phyloP scores from a whole-genome alignment of 2,329 filamentous ascomycete species.

The Diaporthe sp. region DNA sequence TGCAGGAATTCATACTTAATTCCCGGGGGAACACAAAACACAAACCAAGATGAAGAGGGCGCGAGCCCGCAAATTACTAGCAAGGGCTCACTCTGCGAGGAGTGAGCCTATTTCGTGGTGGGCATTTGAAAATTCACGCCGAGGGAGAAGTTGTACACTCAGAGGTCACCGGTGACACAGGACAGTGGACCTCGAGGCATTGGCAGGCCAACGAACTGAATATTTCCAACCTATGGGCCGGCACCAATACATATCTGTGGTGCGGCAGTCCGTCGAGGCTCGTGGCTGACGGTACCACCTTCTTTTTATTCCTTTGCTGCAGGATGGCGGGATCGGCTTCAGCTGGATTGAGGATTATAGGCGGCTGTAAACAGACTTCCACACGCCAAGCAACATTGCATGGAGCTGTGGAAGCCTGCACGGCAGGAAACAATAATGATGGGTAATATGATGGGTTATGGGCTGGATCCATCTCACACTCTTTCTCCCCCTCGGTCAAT shows the following conservation, averaged over 20 bases:
- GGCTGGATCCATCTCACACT: constrained; percentile 36
- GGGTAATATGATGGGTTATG: constrained; percentile 29
- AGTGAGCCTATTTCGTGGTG: neutral
- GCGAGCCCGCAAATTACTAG: constrained; percentile 30
- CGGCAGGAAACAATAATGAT: constrained; percentile 26
- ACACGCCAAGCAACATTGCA: neutral
- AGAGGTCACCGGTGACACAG: constrained; percentile 30
- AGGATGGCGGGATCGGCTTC: constrained; percentile 35
- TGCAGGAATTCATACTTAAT: constrained; percentile 1
- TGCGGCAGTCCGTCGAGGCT: neutral
- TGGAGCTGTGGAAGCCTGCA: neutral
- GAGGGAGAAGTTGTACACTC: constrained; percentile 3
- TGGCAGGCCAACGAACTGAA: constrained; percentile 17
- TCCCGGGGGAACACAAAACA: neutral
- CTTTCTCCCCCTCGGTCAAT: neutral
- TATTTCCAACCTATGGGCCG: constrained; percentile 16
- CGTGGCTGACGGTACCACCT: neutral
- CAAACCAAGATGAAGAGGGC: constrained; percentile 38
- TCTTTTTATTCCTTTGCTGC: constrained; percentile 32
- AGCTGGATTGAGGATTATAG: constrained; percentile 22
- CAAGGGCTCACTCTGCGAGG: constrained; percentile 9
- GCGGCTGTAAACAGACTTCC: constrained; percentile 5
- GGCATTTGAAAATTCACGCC: neutral
- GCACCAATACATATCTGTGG: constrained; percentile 11
- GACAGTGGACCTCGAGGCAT: constrained; percentile 17